Percentiles rank a stretch among this genome's conserved stretches.
Evolutionary conservation across 2,329 filamentous ascomycete species (phyloP).

Genomic region (Xylariaceae sp.): DNA sequence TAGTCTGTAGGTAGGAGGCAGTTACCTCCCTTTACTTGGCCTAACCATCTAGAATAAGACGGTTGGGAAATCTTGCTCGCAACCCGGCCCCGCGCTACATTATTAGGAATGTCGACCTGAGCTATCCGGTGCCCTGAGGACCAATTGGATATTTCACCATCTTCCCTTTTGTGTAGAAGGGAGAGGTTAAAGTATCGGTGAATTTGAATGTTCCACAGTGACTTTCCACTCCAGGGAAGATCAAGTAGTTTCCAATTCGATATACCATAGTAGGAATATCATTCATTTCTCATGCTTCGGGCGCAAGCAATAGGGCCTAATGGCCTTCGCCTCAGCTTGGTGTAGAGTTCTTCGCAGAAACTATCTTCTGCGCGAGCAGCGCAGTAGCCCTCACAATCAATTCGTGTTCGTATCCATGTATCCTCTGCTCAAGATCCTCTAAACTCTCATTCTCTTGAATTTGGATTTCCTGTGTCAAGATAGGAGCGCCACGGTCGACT

Average conservation of each 20-base stretch:
- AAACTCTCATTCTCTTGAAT: conserved; percentile 53
- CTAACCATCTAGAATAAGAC: background rate
- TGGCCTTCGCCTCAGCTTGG: conserved; percentile 11
- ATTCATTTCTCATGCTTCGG: background rate
- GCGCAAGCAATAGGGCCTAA: background rate
- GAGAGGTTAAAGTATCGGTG: background rate
- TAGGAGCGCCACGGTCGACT: conserved; percentile 64
- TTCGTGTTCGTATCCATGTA: conserved; percentile 63
- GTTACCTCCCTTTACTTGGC: background rate
- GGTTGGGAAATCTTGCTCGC: background rate
- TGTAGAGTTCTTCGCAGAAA: conserved; percentile 20
- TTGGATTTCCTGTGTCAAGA: conserved; percentile 59
- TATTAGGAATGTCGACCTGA: background rate
- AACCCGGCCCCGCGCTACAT: background rate
- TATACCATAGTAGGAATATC: background rate
- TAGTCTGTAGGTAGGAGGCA: too few relatives aligned
- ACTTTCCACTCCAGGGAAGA: conserved; percentile 1
- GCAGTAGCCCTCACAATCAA: conserved; percentile 63
- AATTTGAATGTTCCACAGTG: conserved; percentile 2
- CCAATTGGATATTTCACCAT: background rate
- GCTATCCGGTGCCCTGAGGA: background rate
- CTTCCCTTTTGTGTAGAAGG: background rate
- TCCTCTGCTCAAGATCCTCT: conserved; percentile 56
- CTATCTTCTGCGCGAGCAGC: conserved; percentile 26
- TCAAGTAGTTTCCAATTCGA: background rate